Evolutionary conservation across 2,329 filamentous ascomycete genomes (phyloP).

Genomic region (Periglandula ipomoeae): DNA sequence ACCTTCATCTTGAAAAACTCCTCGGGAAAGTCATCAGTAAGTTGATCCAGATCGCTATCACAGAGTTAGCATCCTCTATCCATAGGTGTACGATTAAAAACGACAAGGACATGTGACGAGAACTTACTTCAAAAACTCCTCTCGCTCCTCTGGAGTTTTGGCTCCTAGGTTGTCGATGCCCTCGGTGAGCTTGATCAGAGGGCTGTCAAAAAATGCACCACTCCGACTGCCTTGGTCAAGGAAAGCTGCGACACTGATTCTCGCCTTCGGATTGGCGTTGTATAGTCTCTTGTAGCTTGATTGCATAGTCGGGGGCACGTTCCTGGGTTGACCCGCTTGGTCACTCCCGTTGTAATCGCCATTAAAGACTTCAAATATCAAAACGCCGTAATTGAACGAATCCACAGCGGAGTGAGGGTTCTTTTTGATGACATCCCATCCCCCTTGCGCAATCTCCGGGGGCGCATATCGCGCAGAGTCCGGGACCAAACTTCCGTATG

Average conservation of each 20-base stretch:
- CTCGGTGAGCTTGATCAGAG: slow-evolving; percentile 84
- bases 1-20: slow-evolving; percentile 98
- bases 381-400: slow-evolving; percentile 73
- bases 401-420: slow-evolving; percentile 75
- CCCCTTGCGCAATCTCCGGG: slow-evolving; percentile 73
- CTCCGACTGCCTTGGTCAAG: slow-evolving; percentile 77
- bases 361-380: slow-evolving; percentile 90
- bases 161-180: slow-evolving; percentile 88
- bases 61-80: slow-evolving; percentile 18
- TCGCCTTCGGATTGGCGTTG: slow-evolving; percentile 80
- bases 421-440: slow-evolving; percentile 88
- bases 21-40: slow-evolving; percentile 91
- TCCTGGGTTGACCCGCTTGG: slow-evolving; percentile 77
- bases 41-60: slow-evolving; percentile 62
- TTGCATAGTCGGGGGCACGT: slow-evolving; percentile 80
- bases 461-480: slow-evolving; percentile 78
- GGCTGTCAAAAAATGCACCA: slow-evolving; percentile 86
- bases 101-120: slow-evolving; percentile 13
- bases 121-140: slow-evolving; percentile 66
- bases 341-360: slow-evolving; percentile 68
- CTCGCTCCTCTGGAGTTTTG: slow-evolving; percentile 75
- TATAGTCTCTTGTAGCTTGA: slow-evolving; percentile 83
- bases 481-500: slow-evolving; percentile 77
- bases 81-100: slow-evolving; percentile 12
- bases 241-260: slow-evolving; percentile 76